Base-by-base conservation (phyloP, 805 yeast species). In the Teunomyces funiuensis region DNA sequence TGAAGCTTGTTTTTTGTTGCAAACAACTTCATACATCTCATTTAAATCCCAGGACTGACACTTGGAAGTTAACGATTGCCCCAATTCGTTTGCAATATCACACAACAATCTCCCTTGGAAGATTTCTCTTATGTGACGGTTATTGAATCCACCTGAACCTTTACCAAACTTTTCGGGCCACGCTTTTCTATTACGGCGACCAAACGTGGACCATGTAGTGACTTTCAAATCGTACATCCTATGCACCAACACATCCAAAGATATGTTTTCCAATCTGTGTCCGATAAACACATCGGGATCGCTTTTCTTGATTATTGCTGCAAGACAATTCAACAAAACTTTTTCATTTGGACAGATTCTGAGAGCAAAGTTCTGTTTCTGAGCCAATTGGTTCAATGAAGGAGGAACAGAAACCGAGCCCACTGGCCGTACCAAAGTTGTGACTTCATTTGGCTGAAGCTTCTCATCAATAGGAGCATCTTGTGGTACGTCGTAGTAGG, bases 221-320 rank as follows among this genome's bases (percentile, higher is more conserved):
- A 86, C 82, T 39, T 79, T 77, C 45, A 83, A 71, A 43, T 84
- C 91, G 53, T 79, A 72, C 80, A 90, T 78, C 52, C 98, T 76
- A 50, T 86, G 95, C 38, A 88, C 75, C 46, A 93, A 66, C 13
- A 90, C 83, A 56, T 85, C 95, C 33, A 93, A 62, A 9, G 89
- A 82, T 9, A 87, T 76, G 48, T 78, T 79, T 49, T 91, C 97
- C 45, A 93, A 66, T 49, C 84, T 74, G 59, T 93, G 98, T 22
- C 99, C 99, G 28, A 91, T 59, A 40, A 88, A 77, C 2, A 89
- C 83, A 67, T 93, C 99, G 0, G 98, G 97, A 61, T 93, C 99
- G n/a, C 76, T 67, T 29, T 66, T 66, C 51, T 81, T 83, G 36
- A 91, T 65, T 55, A 80, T 61, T 0, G 87, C 91, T 40, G 89